These are phyloP conservation scores for Rubia tinctorum DNA, from an alignment of 305 asterid genomes.

Conservation along the genomic window DNA sequence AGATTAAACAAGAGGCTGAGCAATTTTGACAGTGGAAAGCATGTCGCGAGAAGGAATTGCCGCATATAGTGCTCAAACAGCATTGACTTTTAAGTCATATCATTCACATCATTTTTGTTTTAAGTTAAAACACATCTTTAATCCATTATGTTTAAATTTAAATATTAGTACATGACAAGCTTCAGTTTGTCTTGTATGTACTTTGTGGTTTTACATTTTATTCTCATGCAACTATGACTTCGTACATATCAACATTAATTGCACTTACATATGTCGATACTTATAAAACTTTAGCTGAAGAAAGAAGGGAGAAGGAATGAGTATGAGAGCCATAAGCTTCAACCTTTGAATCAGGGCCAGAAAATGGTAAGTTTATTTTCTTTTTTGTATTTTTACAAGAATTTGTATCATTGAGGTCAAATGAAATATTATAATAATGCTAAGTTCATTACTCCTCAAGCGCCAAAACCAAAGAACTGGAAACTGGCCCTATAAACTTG, in stretches of 20 bases:
- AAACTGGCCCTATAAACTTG: background rate
- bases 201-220: background rate
- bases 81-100: conserved; percentile 2
- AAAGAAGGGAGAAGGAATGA: conserved; percentile 99
- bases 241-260: background rate
- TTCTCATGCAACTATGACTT: background rate
- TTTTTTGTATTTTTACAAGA: background rate
- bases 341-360: conserved; percentile 95
- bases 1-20: conserved; percentile 97
- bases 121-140: background rate
- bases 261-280: conserved; percentile 9
- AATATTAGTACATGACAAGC: too few relatives aligned
- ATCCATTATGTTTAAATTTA: too few relatives aligned
- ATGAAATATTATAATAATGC: background rate
- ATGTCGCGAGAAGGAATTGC: conserved; percentile 89
- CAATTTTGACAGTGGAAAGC: conserved; percentile 99
- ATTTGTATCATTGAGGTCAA: background rate
- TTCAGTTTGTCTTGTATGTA: too few relatives aligned
- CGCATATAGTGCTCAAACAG: conserved; percentile 56
- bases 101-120: background rate
- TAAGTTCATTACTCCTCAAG: background rate
- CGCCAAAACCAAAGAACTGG: background rate
- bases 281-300: conserved; percentile 52
- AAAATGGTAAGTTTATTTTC: conserved; percentile 58
- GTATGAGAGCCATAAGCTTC: conserved; percentile 95